Conservation (phyloP, 148 eudicot genomes). For the Drosera capensis region DNA sequence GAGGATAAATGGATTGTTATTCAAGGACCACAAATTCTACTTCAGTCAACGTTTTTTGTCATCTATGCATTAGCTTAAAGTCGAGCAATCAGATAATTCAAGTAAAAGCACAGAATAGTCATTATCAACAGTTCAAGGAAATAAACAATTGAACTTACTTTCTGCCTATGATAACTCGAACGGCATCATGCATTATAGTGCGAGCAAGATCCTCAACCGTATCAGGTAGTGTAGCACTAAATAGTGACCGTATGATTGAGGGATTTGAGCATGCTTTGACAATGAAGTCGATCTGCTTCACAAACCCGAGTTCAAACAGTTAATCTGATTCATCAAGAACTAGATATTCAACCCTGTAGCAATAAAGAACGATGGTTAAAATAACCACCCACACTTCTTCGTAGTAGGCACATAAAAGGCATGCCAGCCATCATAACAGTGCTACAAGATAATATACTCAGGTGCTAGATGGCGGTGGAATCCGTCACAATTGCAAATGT, state of each 20-base stretch:
- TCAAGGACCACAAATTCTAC: not conserved
- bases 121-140: not conserved
- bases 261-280: conserved; percentile 96
- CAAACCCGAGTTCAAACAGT: conserved; percentile 87
- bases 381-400: conserved; percentile 4
- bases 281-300: conserved; percentile 75
- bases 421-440: not conserved
- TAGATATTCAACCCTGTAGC: conserved; percentile 84
- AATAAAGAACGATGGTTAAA: conserved; percentile 1
- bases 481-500: no score
- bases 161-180: conserved; percentile 77
- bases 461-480: no score
- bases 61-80: not conserved
- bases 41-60: not conserved
- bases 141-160: not conserved
- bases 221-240: conserved; percentile 98
- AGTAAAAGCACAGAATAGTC: not conserved
- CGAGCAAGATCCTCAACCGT: conserved; percentile 96
- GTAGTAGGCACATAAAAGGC: not conserved
- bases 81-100: not conserved
- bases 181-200: conserved; percentile 92
- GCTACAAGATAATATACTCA: conserved; percentile 1
- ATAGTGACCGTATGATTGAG: conserved; percentile 63
- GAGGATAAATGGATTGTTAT: not conserved
- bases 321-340: conserved; percentile 97